Evolutionary conservation across 441 rosid species (phyloP), one percentile per base, ranked within the genome.

Genomic region (Pelargonium citronellum): DNA sequence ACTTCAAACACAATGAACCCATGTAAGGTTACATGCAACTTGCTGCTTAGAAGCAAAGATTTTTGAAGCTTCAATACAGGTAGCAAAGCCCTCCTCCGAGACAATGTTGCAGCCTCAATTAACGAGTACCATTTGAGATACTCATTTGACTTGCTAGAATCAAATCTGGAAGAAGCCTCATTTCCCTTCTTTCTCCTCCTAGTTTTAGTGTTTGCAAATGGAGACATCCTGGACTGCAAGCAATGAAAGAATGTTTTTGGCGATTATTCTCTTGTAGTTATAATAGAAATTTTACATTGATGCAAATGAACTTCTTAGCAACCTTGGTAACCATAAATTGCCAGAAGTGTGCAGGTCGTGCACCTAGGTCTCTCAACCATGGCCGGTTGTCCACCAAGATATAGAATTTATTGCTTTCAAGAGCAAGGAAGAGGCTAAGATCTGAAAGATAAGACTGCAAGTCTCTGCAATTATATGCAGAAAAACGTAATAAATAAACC

Each of bases 1-100:
- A 80, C 79, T 65, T 80, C 80, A n/a, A 80, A 80, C 46, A 80
- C 76, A 67, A 80, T 80, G 51, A 80, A 77, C 5, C 83, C 83
- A 12, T 77, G 71, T 37, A 80, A 74, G 30, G 78, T 71, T 64
- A 63, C 62, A 37, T 70, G 73, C 72, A 75, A 73, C n/a, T 67
- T 67, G 41, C 72, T 71, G 55, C 65, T 73, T 44, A 70, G 68
- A 47, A 30, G 51, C 12, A 67, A 66, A 64, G 73, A 73, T 49
- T 34, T 53, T 19, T 43, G 71, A 60, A 65, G 64, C 73, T 75
- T 73, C 76, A 70, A 20, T 69, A 78, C 71, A 7, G 61, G 76
- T 41, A 70, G 5, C 44, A 68, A 58, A 63, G 63, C 71, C 67
- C 47, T 43, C 72, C 73, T 73, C 55, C 64, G 53, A 7, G 73